Percentiles rank a stretch among this genome's conserved stretches.
These are phyloP conservation scores for Krasilnikovozyma curviuscula DNA, from an alignment of 768 basidiomycete genomes.

Conservation along the genomic window DNA sequence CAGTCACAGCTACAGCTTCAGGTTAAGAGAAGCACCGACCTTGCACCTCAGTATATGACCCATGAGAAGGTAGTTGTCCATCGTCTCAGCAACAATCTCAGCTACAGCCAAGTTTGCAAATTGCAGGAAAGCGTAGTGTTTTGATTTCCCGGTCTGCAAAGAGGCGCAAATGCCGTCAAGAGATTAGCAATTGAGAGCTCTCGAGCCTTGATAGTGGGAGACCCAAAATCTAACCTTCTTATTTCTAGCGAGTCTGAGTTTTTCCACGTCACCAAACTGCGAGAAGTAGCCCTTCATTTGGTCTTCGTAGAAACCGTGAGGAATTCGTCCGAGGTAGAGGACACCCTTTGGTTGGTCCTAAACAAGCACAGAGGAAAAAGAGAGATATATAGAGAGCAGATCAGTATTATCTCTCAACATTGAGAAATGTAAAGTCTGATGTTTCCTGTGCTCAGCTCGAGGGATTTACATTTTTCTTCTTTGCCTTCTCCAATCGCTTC, in stretches of 20 bases:
- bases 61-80: slow-evolving; percentile 94
- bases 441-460: not conserved
- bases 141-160: slow-evolving; percentile 74
- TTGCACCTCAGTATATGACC: slow-evolving; percentile 82
- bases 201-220: not conserved
- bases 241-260: slow-evolving; percentile 76
- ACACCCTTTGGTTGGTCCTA: slow-evolving; percentile 59
- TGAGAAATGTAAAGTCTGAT: not conserved
- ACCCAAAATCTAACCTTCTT: slow-evolving; percentile 42
- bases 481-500: slow-evolving; percentile 35
- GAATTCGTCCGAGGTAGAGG: slow-evolving; percentile 70
- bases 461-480: slow-evolving; percentile 39
- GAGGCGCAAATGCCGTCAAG: too few species aligned
- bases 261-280: slow-evolving; percentile 80
- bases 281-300: slow-evolving; percentile 81
- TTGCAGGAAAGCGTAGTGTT: slow-evolving; percentile 93
- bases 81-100: slow-evolving; percentile 87
- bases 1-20: not conserved
- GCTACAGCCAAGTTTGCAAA: slow-evolving; percentile 78
- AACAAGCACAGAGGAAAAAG: not conserved
- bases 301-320: slow-evolving; percentile 94
- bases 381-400: not conserved
- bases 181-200: not conserved
- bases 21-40: slow-evolving; percentile 15
- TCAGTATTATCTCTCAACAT: not conserved